Evolutionary conservation across 176 grass and related monocot genomes (phyloP).

Genomic region (Carex myosuroides): DNA sequence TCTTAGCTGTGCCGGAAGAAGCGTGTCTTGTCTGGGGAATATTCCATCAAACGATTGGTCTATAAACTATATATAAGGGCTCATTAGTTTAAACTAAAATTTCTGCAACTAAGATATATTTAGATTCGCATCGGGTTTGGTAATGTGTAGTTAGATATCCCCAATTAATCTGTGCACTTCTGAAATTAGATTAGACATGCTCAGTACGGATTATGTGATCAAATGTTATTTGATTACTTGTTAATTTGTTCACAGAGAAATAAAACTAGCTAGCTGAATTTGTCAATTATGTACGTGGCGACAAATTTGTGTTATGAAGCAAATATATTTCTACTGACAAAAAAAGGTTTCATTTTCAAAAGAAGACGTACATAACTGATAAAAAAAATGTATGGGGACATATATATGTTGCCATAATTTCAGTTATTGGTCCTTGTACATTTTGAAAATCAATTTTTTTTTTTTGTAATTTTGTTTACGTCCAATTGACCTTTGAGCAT

Average conservation of each 20-base stretch:
- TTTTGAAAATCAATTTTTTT: too few species aligned
- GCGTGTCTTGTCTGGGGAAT: conserved; percentile 46
- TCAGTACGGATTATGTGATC: background rate
- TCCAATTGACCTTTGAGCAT: too few species aligned
- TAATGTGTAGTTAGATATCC: conserved; percentile 7
- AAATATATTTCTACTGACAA: too few species aligned
- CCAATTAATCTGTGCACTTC: background rate
- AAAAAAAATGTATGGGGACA: too few species aligned
- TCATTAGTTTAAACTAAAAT: background rate
- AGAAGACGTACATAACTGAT: too few species aligned
- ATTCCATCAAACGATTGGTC: conserved; percentile 3
- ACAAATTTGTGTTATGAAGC: too few species aligned
- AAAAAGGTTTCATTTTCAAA: too few species aligned
- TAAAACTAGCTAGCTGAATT: background rate
- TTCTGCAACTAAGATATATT: conserved; percentile 20
- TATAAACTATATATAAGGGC: background rate
- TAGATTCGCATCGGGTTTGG: conserved; percentile 9
- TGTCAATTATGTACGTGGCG: too few species aligned
- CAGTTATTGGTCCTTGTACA: too few species aligned
- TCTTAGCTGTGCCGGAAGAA: conserved; percentile 36
- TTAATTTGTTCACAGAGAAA: background rate
- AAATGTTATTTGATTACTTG: background rate
- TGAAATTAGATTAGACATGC: background rate
- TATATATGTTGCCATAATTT: too few species aligned
- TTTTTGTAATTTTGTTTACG: too few species aligned